Evolutionary conservation across 2,329 filamentous ascomycete genomes (phyloP).

Genomic region (Hortaea werneckii): DNA sequence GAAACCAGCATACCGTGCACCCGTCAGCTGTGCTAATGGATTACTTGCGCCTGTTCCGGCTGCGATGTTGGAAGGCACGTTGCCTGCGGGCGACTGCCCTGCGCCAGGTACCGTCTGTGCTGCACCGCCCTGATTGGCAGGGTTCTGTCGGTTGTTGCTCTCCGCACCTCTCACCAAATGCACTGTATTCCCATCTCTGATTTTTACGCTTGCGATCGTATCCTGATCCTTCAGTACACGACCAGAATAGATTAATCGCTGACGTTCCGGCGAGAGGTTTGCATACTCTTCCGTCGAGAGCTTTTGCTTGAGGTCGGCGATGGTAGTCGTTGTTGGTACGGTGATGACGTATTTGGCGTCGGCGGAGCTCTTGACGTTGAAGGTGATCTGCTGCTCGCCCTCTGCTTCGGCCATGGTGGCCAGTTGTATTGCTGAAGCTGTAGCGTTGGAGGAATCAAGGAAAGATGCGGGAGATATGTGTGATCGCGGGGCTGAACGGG

Average conservation of each 20-base stretch:
- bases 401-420: conserved; percentile 50
- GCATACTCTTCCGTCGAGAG: conserved; percentile 72
- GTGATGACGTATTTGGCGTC: conserved; percentile 78
- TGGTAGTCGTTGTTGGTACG: conserved; percentile 63
- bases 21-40: conserved; percentile 79
- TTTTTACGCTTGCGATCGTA: conserved; percentile 75
- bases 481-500: too few relatives aligned
- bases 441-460: too few relatives aligned
- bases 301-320: conserved; percentile 82
- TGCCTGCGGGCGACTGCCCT: conserved; percentile 41
- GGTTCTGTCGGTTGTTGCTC: conserved; percentile 61
- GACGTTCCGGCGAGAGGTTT: conserved; percentile 75
- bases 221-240: conserved; percentile 94
- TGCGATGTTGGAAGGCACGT: conserved; percentile 67
- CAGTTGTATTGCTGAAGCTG: too few relatives aligned
- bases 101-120: conserved; percentile 27
- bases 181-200: conserved; percentile 90
- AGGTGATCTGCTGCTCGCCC: conserved; percentile 68
- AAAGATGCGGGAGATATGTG: too few relatives aligned
- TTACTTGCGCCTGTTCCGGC: conserved; percentile 73
- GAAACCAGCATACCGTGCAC: conserved; percentile 86
- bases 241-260: conserved; percentile 94
- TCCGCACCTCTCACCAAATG: conserved; percentile 94
- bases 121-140: conserved; percentile 39
- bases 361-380: conserved; percentile 95